Percentiles rank a stretch among this genome's conserved stretches.
Evolutionary conservation across 257 asterid species (phyloP).

Genomic region (Lavandula angustifolia): DNA sequence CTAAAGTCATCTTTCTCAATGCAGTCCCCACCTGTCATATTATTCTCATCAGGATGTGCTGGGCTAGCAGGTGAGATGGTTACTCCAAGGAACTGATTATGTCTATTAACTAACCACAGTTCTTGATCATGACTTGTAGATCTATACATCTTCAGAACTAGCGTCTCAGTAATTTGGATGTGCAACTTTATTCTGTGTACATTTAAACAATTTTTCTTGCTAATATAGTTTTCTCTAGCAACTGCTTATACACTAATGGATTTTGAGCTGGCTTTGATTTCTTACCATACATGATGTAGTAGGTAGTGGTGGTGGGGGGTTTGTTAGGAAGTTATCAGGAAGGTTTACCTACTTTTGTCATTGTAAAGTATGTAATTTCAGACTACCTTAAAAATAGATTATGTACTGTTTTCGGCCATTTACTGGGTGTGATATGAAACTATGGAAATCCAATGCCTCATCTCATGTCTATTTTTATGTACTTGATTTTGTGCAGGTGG

Average conservation of each 20-base stretch:
- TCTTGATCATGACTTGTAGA: constrained; percentile 16
- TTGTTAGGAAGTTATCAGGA: too few relatives aligned
- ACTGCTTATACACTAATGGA: constrained; percentile 8
- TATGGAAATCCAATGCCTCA: constrained; percentile 16
- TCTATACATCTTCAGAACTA: neutral
- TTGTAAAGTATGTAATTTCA: neutral
- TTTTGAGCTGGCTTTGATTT: too few relatives aligned
- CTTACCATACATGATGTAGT: too few relatives aligned
- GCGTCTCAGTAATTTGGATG: neutral
- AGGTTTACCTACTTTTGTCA: constrained; percentile 4
- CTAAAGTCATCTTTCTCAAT: constrained; percentile 23
- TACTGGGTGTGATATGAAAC: constrained; percentile 16
- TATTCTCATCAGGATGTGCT: constrained; percentile 91
- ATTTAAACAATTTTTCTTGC: constrained; percentile 8
- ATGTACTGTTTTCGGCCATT: constrained; percentile 13
- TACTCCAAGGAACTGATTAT: constrained; percentile 19
- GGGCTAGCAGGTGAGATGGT: constrained; percentile 73
- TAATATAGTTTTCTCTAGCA: neutral
- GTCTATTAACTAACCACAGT: constrained; percentile 6
- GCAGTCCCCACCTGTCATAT: constrained; percentile 88
- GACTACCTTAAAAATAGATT: neutral
- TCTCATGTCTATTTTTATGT: constrained; percentile 20
- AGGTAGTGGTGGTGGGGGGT: too few relatives aligned
- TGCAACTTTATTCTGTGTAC: constrained; percentile 8
- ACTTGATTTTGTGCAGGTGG: constrained; percentile 64